Evolutionary conservation across 2,329 filamentous ascomycete genomes (phyloP), one percentile per base, ranked within the genome.

Genomic region (Neocatenulostroma microsporum): DNA sequence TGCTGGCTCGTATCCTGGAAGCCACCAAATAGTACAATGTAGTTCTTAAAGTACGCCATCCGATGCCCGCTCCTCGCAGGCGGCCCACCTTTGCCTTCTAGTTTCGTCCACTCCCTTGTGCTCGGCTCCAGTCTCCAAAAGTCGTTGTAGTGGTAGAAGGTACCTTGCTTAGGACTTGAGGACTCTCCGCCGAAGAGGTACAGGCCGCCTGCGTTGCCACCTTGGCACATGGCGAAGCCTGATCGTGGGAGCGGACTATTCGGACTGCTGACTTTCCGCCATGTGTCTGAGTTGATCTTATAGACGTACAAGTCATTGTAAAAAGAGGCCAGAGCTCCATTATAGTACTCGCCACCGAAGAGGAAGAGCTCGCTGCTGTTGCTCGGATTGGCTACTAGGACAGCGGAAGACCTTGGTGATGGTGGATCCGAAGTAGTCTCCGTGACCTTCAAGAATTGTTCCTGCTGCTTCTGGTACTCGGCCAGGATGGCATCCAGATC

Each of bases 91-190:
- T 80, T 81, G 2, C 72, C 73, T 60, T 98, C 91, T 21, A 98
- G 70, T 43, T 88, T 82, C 39, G 78, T 84, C 91, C 91, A 98
- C 66, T 98, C 91, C 51, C 87, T 74, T 6, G 76, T 80, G 7
- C 73, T 74, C 1, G 89, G 83, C 56, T 96, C 88, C 28, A 96
- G 73, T 33, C 82, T 74, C 89, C 91, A 98, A 60, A 98, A 96
- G 64, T 96, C 91, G 55, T 94, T 94, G 67, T 98, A 98, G 63
- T 98, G 91, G 61, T 98, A 95, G 56, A 98, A 98, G 0, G 89
- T 96, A 3, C 91, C 91, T 63, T 96, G 91, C 59, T 95, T 96
- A 2, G 91, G 91, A 19, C 82, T 89, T 40, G 84, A 93, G 61
- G 98, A 98, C 63, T 98, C 91, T 43, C 89, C 91, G 46, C 91